These are phyloP conservation scores for Diaporthe batatas DNA, from an alignment of 2,329 filamentous ascomycete genomes.

Conservation along the genomic window DNA sequence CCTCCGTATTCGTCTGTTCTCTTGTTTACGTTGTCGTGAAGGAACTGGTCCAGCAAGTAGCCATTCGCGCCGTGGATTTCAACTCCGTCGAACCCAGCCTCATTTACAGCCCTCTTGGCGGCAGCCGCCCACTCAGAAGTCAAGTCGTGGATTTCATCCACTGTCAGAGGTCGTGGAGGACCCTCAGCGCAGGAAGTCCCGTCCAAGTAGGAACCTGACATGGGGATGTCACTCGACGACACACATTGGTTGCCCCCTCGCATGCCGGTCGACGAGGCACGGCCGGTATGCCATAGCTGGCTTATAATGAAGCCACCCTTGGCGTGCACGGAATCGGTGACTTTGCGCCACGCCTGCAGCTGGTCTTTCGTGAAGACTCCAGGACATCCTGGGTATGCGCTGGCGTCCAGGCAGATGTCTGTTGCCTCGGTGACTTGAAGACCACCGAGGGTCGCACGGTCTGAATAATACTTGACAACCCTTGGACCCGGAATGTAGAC, in stretches of 20 bases:
- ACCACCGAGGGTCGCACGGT: conserved; percentile 51
- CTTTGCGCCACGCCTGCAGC: conserved; percentile 55
- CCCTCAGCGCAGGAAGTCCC: conserved; percentile 39
- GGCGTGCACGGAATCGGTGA: conserved; percentile 70
- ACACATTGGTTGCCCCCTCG: conserved; percentile 37
- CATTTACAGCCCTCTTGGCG: conserved; percentile 66
- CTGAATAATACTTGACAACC: conserved; percentile 50
- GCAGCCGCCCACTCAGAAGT: conserved; percentile 69
- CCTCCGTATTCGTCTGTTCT: conserved; percentile 67
- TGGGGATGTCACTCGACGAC: conserved; percentile 31
- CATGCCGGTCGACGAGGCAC: conserved; percentile 45
- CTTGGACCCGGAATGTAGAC: conserved; percentile 50
- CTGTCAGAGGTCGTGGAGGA: conserved; percentile 73
- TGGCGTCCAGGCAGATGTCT: conserved; percentile 48
- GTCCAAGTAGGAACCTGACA: conserved; percentile 45
- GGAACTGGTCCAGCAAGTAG: conserved; percentile 73
- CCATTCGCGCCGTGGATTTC: conserved; percentile 72
- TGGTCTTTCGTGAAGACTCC: conserved; percentile 50
- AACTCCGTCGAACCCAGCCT: conserved; percentile 78
- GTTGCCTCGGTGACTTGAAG: conserved; percentile 50
- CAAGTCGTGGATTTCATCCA: conserved; percentile 72
- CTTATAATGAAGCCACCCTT: conserved; percentile 69
- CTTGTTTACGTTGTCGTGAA: conserved; percentile 63
- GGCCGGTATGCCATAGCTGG: conserved; percentile 64
- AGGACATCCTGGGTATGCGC: conserved; percentile 49